Percentiles rank a stretch among this genome's conserved stretches.
Evolutionary conservation across 306 rosid genomes (phyloP).

Genomic region (Acacia acuminata): DNA sequence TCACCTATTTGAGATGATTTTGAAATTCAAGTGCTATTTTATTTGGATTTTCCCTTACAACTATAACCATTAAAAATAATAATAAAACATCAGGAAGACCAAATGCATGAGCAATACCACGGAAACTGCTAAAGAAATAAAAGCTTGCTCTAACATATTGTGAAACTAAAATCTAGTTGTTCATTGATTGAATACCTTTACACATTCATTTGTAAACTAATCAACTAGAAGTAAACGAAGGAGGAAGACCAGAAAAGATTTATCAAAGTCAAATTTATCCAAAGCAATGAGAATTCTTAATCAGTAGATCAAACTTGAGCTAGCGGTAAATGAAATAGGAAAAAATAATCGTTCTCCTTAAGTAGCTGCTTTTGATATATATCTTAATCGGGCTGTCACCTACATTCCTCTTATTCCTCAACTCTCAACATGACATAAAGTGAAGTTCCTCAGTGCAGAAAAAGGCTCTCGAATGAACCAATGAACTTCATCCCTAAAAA

Average conservation of each 20-base stretch:
- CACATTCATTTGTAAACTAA: not conserved
- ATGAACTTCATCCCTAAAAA: not conserved
- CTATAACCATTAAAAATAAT: not conserved
- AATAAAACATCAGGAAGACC: not conserved
- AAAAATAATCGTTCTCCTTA: not conserved
- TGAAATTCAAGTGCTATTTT: no score
- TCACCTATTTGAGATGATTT: no score
- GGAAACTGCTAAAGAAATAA: not conserved
- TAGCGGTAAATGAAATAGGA: not conserved
- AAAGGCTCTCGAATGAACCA: not conserved
- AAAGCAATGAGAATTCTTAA: not conserved
- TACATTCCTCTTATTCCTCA: not conserved
- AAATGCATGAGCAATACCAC: not conserved
- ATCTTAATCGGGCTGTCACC: slow-evolving; percentile 6
- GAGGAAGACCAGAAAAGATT: not conserved
- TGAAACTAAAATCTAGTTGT: not conserved
- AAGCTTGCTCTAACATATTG: not conserved
- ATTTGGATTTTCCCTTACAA: not conserved
- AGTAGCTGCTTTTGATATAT: not conserved
- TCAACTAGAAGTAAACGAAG: not conserved
- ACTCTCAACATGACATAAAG: not conserved
- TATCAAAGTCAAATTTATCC: not conserved
- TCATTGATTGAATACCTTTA: not conserved
- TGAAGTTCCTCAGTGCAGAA: not conserved
- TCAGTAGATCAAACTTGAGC: not conserved